Evolutionary conservation across 2,329 filamentous ascomycete species (phyloP).

Genomic region (Colletotrichum spinosum): DNA sequence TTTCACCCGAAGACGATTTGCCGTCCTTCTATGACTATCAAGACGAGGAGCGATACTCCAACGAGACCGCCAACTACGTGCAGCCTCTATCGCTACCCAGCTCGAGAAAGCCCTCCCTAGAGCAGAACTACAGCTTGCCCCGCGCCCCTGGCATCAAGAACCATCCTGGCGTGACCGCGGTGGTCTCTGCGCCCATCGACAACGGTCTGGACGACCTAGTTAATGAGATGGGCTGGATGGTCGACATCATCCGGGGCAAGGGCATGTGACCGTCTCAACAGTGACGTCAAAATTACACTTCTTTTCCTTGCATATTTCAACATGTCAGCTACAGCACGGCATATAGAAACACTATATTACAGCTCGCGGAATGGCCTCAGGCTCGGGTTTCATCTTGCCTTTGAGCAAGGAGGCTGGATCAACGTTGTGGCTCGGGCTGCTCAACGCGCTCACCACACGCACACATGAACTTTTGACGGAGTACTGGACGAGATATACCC

Average conservation of each 20-base stretch:
- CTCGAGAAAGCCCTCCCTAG: slow-evolving; percentile 39
- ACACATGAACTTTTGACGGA: slow-evolving; percentile 27
- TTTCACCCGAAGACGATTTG: slow-evolving; percentile 54
- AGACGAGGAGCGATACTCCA: slow-evolving; percentile 51
- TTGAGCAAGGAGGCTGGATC: neutral
- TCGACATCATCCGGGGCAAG: slow-evolving; percentile 56
- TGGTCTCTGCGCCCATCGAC: slow-evolving; percentile 50
- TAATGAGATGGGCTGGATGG: slow-evolving; percentile 65
- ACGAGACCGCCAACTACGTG: slow-evolving; percentile 49
- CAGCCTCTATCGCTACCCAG: slow-evolving; percentile 39
- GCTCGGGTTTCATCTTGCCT: no score
- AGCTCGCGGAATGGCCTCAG: neutral
- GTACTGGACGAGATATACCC: slow-evolving; percentile 35
- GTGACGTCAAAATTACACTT: no score
- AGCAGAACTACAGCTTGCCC: slow-evolving; percentile 60
- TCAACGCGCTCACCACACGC: neutral
- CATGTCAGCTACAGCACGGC: slow-evolving; percentile 2
- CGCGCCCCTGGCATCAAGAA: slow-evolving; percentile 43
- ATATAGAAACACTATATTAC: slow-evolving; percentile 14
- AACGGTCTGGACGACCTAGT: slow-evolving; percentile 54
- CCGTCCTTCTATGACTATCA: slow-evolving; percentile 61
- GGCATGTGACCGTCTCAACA: slow-evolving; percentile 32
- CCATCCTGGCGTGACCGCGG: slow-evolving; percentile 30
- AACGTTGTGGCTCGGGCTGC: neutral
- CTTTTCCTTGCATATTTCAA: neutral